phyloP scores from a whole-genome alignment of 2,329 filamentous ascomycete genomes.

The Colletotrichum karsti region DNA sequence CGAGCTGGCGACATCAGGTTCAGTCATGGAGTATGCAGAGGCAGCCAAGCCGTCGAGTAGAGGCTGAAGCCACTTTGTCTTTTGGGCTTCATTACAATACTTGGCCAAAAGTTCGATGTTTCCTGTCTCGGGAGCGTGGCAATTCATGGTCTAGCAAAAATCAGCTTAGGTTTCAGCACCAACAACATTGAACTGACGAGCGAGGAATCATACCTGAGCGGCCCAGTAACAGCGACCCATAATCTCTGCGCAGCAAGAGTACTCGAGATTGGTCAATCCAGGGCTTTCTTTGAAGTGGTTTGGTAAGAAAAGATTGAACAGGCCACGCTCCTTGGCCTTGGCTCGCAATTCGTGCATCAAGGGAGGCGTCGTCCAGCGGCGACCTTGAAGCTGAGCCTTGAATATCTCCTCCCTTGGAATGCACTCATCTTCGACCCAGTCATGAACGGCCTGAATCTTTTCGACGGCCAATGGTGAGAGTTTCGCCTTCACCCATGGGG shows the following conservation, averaged over 20 bases:
- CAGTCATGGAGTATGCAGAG: conserved; percentile 93
- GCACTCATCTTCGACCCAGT: conserved; percentile 52
- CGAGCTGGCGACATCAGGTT: conserved; percentile 86
- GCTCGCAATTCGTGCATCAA: conserved; percentile 50
- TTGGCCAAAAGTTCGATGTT: conserved; percentile 97
- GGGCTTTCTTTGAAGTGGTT: conserved; percentile 95
- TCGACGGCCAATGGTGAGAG: conserved; percentile 45
- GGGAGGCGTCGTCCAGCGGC: conserved; percentile 47
- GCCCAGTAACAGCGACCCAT: conserved; percentile 86
- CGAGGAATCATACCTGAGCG: conserved; percentile 65
- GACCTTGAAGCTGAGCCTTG: conserved; percentile 45
- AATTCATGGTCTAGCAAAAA: conserved; percentile 72
- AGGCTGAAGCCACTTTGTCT: conserved; percentile 83
- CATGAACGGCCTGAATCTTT: conserved; percentile 49
- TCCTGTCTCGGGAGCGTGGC: conserved; percentile 88
- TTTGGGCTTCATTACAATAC: conserved; percentile 87
- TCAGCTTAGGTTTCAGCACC: background rate
- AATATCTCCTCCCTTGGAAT: conserved; percentile 51
- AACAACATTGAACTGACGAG: background rate
- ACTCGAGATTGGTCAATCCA: conserved; percentile 94
- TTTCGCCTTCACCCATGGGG: conserved; percentile 36
- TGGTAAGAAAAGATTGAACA: conserved; percentile 99
- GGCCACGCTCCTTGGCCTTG: conserved; percentile 80
- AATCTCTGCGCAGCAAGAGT: conserved; percentile 97
- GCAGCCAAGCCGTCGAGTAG: conserved; percentile 86